phyloP scores from a whole-genome alignment of 352 stramenopile species.

The Phytophthora sp. region DNA sequence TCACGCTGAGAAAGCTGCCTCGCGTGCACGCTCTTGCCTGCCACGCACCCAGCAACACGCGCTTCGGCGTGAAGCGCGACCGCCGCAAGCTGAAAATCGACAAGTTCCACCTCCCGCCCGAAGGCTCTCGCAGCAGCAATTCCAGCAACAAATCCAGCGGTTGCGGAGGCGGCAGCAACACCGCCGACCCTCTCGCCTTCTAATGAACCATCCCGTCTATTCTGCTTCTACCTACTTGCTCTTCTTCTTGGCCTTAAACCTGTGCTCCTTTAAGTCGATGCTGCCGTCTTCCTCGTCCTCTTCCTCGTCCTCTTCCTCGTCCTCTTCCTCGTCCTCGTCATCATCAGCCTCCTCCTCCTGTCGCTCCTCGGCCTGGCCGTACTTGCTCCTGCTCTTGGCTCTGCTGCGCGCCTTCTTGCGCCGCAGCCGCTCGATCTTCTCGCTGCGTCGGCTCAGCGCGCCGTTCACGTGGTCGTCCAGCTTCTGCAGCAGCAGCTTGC shows the following conservation, averaged over 20 bases:
- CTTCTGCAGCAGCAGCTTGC: conserved; percentile 75
- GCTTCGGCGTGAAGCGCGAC: conserved; percentile 71
- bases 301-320: conserved; percentile 6
- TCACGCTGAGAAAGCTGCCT: conserved; percentile 65
- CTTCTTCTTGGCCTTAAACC: conserved; percentile 41
- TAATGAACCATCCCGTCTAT: no score
- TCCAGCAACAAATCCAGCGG: no score
- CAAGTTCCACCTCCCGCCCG: conserved; percentile 76
- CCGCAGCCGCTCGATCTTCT: conserved; percentile 71
- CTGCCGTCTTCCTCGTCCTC: conserved; percentile 13
- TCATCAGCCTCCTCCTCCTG: conserved; percentile 9
- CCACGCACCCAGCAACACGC: conserved; percentile 58
- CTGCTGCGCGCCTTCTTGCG: conserved; percentile 70
- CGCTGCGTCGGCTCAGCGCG: conserved; percentile 53
- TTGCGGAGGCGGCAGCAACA: conserved; percentile 1
- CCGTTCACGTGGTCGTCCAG: conserved; percentile 81
- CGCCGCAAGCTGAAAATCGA: conserved; percentile 79
- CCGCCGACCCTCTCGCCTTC: conserved; percentile 30
- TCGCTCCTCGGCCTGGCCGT: conserved; percentile 28
- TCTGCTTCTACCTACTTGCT: conserved; percentile 15
- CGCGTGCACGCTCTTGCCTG: conserved; percentile 61
- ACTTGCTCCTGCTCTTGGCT: conserved; percentile 69
- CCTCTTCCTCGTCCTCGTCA: conserved; percentile 10
- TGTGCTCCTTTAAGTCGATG: conserved; percentile 39
- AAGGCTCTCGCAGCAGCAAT: conserved; percentile 56